Evolutionary conservation across 2,329 filamentous ascomycete genomes (phyloP), one percentile per base, ranked within the genome.

Genomic region (Xylaria sp.): DNA sequence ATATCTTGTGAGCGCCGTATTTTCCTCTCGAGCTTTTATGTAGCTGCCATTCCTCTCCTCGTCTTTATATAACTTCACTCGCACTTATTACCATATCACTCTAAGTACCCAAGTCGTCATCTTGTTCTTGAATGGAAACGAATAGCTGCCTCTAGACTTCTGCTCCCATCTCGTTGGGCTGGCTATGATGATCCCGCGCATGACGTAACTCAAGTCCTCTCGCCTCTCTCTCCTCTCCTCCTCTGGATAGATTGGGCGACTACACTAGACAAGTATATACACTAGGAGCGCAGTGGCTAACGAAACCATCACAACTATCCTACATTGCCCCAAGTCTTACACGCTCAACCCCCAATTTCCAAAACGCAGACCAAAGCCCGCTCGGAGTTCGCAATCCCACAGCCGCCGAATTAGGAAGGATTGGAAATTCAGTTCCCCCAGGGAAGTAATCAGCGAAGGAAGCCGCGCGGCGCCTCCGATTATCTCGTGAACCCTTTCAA

Each of bases 371-470:
- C 37, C 40, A 44, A n/a, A 40, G n/a, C n/a, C 16, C 9, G 10
- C n/a, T 55, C 27, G 60, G 50, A 37, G 16, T n/a, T 47, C 47
- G 18, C 21, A 18, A 64, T 51, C 53, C 23, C 40, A 58, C 29
- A 6, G 12, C n/a, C 16, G 29, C 18, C 16, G n/a, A n/a, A n/a
- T 29, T 27, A 23, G 25, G 25, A 32, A 54, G 27, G 25, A 44
- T 23, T 35, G 21, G 16, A 21, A 47, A 12, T 51, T 48, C 44
- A 10, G 9, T 37, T 59, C 32, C 29, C 18, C 5, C 25, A 42
- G 27, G 54, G 54, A 54, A 59, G 35, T 40, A 67, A 23, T 63
- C 47, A 50, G 65, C 65, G 54, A n/a, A 35, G 62, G 1, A 53
- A 62, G 25, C n/a, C n/a, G 25, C 42, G 37, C 35, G 48, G 27